Conservation (phyloP, 2,329 filamentous ascomycete genomes). For the Helotiales sp. region DNA sequence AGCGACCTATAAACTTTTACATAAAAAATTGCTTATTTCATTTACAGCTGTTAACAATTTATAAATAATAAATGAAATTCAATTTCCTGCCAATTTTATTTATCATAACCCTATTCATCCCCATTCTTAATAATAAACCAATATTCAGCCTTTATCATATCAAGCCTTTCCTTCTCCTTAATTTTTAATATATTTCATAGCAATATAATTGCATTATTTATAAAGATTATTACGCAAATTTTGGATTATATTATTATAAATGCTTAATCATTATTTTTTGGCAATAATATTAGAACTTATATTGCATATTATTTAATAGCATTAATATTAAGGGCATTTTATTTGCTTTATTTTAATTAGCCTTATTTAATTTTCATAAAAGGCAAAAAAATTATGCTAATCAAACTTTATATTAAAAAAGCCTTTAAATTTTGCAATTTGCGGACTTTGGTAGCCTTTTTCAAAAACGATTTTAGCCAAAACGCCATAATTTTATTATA, state of each 20-base stretch:
- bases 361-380: constrained; percentile 18
- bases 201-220: constrained; percentile 20
- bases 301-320: neutral
- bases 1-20: too few species aligned
- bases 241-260: constrained; percentile 24
- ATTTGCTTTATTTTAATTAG: neutral
- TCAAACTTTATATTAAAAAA: constrained; percentile 25
- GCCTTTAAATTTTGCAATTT: constrained; percentile 23
- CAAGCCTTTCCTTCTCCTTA: neutral
- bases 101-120: neutral
- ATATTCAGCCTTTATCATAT: neutral
- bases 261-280: neutral
- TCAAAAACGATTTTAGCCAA: constrained; percentile 22
- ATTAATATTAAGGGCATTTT: neutral
- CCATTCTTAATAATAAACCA: neutral
- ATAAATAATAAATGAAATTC: too few species aligned
- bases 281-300: neutral
- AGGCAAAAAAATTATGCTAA: constrained; percentile 15
- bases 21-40: too few species aligned
- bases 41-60: too few species aligned
- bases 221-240: constrained; percentile 26
- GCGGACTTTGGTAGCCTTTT: constrained; percentile 22
- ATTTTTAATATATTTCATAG: neutral
- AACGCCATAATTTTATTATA: constrained; percentile 17
- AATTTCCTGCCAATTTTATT: neutral